Percentiles rank a stretch among this genome's conserved stretches.
Conservation (phyloP, 441 rosid genomes). For the Gossypium aridum region DNA sequence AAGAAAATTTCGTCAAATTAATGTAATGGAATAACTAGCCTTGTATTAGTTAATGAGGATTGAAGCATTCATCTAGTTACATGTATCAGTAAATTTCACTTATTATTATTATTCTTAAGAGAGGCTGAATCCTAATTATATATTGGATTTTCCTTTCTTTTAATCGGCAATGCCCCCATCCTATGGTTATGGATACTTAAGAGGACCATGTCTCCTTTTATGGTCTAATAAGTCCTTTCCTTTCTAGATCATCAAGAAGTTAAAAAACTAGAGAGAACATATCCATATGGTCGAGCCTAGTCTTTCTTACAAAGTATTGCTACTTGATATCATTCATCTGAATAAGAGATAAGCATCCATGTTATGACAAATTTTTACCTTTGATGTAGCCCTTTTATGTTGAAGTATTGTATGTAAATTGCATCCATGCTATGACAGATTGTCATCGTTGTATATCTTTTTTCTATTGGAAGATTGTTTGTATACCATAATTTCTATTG, state of each 20-base stretch:
- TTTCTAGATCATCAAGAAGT: not conserved
- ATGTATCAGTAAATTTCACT: too few relatives aligned
- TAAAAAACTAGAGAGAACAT: not conserved
- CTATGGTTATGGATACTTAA: not conserved
- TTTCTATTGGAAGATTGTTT: not conserved
- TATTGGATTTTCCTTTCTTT: not conserved
- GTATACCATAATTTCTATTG: not conserved
- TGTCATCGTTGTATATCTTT: not conserved
- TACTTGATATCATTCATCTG: not conserved
- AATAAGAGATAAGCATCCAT: conserved; percentile 1
- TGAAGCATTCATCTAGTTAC: too few relatives aligned
- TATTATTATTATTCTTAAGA: too few relatives aligned
- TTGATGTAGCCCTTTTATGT: not conserved
- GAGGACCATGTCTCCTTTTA: not conserved
- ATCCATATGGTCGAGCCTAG: not conserved
- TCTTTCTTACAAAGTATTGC: not conserved
- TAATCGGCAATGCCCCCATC: not conserved
- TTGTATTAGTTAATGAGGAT: too few relatives aligned
- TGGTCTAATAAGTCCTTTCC: not conserved
- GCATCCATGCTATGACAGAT: not conserved
- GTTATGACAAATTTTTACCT: not conserved
- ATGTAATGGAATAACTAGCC: too few relatives aligned
- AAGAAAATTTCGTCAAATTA: not conserved
- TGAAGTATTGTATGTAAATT: not conserved
- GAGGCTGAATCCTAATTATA: not conserved